Evolutionary conservation across 441 rosid species (phyloP).

Genomic region (Euphorbia schlechtendalii): DNA sequence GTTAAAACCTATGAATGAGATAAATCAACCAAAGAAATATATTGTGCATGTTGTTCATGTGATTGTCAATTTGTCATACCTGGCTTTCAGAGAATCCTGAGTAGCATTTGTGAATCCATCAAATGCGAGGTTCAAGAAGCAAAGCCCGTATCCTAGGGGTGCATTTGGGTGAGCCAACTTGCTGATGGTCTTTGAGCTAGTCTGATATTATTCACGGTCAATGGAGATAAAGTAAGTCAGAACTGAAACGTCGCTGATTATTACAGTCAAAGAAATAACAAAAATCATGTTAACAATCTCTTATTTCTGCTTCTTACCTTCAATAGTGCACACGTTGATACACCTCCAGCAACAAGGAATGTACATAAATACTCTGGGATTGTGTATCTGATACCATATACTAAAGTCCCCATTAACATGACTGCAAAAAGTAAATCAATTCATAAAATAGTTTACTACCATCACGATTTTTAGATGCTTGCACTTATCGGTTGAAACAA

Average conservation of each 20-base stretch:
- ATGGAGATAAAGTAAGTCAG: background rate
- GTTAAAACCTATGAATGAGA: background rate
- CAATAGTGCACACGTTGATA: conserved; percentile 70
- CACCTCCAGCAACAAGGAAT: conserved; percentile 94
- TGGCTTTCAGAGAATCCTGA: conserved; percentile 72
- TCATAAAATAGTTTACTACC: conserved; percentile 4
- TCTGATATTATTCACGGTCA: conserved; percentile 38
- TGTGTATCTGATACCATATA: conserved; percentile 81
- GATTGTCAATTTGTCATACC: conserved; percentile 34
- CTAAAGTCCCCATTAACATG: conserved; percentile 84
- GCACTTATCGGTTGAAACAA: background rate
- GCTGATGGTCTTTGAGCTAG: conserved; percentile 85
- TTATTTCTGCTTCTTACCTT: too few species aligned
- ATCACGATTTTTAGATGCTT: background rate
- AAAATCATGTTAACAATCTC: too few species aligned
- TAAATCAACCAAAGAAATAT: background rate
- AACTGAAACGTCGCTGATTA: background rate
- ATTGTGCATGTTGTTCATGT: background rate
- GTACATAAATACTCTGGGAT: conserved; percentile 72
- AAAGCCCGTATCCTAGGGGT: conserved; percentile 84
- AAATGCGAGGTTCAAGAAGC: conserved; percentile 86
- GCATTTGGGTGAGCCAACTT: conserved; percentile 95
- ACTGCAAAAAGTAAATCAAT: conserved; percentile 39
- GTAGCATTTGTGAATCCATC: conserved; percentile 98
- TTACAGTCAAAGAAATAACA: too few species aligned